Evolutionary conservation across 176 grass and related monocot species (phyloP).

Genomic region (Triticum timopheevii): DNA sequence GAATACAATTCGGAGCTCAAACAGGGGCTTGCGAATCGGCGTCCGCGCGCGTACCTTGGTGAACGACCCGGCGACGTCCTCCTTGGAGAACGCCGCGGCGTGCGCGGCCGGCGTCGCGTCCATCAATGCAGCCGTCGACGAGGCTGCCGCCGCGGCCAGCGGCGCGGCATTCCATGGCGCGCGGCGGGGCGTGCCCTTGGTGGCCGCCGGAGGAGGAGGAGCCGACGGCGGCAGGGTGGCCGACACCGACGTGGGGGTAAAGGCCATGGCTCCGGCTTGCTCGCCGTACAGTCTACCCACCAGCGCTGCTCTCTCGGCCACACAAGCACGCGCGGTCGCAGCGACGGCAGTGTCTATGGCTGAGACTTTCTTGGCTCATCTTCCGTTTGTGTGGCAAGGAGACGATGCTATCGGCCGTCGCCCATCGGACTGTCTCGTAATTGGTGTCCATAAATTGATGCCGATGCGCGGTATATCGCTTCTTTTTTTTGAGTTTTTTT

Average conservation of each 20-base stretch:
- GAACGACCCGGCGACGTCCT: conserved; percentile 63
- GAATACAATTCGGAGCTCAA: neutral
- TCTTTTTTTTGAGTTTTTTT: too few relatives aligned
- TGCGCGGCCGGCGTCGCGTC: conserved; percentile 27
- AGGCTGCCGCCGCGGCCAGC: neutral
- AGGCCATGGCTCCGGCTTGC: conserved; percentile 36
- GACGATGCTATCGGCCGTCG: neutral
- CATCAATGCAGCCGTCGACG: conserved; percentile 29
- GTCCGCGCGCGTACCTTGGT: conserved; percentile 42
- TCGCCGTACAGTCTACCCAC: conserved; percentile 17
- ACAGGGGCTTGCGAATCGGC: neutral
- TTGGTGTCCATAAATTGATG: neutral
- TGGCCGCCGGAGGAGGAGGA: conserved; percentile 6
- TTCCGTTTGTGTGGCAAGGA: neutral
- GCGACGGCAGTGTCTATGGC: neutral
- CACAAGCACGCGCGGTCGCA: conserved; percentile 1
- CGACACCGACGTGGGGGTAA: conserved; percentile 40
- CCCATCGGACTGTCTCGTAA: neutral
- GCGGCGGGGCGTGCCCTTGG: conserved; percentile 27
- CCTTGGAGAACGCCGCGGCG: conserved; percentile 70
- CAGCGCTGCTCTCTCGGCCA: conserved; percentile 29
- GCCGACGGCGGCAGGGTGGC: conserved; percentile 23
- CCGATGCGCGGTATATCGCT: too few relatives aligned
- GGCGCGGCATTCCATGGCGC: conserved; percentile 3
- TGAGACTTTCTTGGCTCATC: neutral